Percentiles rank a stretch among this genome's conserved stretches.
Conservation (phyloP, 225 moss, liverwort and hornwort species). For the Sphagnum tenellum region DNA sequence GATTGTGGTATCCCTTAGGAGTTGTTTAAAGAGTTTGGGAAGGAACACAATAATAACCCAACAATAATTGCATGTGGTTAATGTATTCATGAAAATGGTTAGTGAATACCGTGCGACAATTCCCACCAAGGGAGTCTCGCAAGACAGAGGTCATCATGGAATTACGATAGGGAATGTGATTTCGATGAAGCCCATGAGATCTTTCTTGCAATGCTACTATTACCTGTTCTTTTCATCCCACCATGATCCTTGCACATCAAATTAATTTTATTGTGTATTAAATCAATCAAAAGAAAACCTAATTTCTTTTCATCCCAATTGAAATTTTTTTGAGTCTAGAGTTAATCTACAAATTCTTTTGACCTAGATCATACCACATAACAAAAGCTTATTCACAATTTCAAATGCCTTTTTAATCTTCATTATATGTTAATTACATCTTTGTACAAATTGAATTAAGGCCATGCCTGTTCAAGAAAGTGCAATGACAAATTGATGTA, state of each 20-base stretch:
- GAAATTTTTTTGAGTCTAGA: too few species aligned
- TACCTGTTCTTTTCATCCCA: slow-evolving; percentile 31
- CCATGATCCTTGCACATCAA: not conserved
- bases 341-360: too few species aligned
- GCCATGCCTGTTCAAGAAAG: slow-evolving; percentile 67
- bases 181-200: slow-evolving; percentile 51
- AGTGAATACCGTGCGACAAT: slow-evolving; percentile 57
- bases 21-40: not conserved
- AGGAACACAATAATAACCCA: not conserved
- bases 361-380: too few species aligned
- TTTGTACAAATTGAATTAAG: not conserved
- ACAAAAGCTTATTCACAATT: not conserved
- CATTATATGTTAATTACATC: too few species aligned
- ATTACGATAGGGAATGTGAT: slow-evolving; percentile 85
- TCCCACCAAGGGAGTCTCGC: slow-evolving; percentile 81
- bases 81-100: not conserved
- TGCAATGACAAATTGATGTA: slow-evolving; percentile 86
- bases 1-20: too few species aligned
- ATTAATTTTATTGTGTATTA: not conserved
- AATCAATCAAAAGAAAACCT: not conserved
- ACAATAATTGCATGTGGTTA: not conserved
- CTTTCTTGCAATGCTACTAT: slow-evolving; percentile 83
- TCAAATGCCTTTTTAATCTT: too few species aligned
- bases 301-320: not conserved
- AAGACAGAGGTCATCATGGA: slow-evolving; percentile 93